These are phyloP conservation scores for Podila minutissima DNA, from an alignment of 192 early-diverging fungal genomes.

Conservation along the genomic window DNA sequence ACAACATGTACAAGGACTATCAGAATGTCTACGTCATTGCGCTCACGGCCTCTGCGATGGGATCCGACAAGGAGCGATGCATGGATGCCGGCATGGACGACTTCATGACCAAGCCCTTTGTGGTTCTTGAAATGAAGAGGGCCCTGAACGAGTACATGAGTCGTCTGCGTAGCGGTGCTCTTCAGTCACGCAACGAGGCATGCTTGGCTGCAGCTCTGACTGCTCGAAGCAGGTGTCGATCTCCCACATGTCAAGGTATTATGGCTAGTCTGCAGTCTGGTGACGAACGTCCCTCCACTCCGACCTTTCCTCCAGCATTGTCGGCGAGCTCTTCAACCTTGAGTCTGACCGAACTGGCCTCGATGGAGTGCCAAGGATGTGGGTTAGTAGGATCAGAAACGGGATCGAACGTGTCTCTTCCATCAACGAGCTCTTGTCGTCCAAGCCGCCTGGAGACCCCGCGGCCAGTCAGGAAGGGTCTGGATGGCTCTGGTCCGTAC, in stretches of 20 bases:
- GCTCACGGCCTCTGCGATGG: constrained; percentile 61
- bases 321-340: constrained; percentile 4
- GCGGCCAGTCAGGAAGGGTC: constrained; percentile 15
- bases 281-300: constrained; percentile 11
- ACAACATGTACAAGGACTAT: constrained; percentile 26
- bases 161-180: constrained; percentile 10
- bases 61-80: constrained; percentile 60
- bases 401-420: neutral
- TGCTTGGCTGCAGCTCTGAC: constrained; percentile 28
- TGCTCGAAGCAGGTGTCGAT: constrained; percentile 18
- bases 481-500: constrained; percentile 25
- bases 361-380: constrained; percentile 14
- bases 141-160: constrained; percentile 25
- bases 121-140: constrained; percentile 58
- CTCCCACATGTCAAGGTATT: constrained; percentile 12
- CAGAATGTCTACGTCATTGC: constrained; percentile 63
- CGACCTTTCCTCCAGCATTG: constrained; percentile 11
- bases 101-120: constrained; percentile 65
- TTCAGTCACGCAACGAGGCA: constrained; percentile 23
- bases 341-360: constrained; percentile 12
- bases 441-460: constrained; percentile 26
- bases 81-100: constrained; percentile 68
- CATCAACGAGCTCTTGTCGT: constrained; percentile 3
- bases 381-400: neutral
- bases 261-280: neutral